phyloP scores from a whole-genome alignment of 306 rosid species.

The Vicia faba region DNA sequence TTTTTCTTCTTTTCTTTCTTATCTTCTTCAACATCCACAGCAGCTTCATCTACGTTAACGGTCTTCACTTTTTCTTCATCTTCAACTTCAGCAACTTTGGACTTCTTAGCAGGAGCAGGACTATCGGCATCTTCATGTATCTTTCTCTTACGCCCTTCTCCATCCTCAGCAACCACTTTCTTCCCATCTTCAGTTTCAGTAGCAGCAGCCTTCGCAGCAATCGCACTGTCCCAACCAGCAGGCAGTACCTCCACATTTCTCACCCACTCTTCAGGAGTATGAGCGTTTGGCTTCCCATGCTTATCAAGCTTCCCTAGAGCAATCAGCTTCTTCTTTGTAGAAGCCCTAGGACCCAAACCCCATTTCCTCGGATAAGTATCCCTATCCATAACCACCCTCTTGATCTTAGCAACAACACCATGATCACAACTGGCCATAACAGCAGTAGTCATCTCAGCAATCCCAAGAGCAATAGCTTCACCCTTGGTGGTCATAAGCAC shows the following conservation, averaged over 20 bases:
- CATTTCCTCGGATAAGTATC: slow-evolving; percentile 23
- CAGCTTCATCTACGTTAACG: neutral
- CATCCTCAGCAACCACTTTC: neutral
- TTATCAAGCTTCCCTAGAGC: slow-evolving; percentile 16
- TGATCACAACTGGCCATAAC: slow-evolving; percentile 23
- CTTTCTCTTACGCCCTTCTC: slow-evolving; percentile 10
- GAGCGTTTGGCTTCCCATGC: slow-evolving; percentile 2
- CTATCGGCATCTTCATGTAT: neutral
- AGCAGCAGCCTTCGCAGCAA: neutral
- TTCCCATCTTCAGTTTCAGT: neutral
- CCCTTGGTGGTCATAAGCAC: slow-evolving; percentile 15
- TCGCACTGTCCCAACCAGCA: neutral
- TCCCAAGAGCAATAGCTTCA: slow-evolving; percentile 10
- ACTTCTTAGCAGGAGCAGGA: slow-evolving; percentile 8
- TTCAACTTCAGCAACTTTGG: neutral
- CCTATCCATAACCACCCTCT: slow-evolving; percentile 21
- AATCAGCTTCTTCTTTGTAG: slow-evolving; percentile 17
- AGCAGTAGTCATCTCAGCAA: slow-evolving; percentile 23
- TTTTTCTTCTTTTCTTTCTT: slow-evolving; percentile 16
- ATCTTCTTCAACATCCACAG: neutral
- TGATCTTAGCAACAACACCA: slow-evolving; percentile 19
- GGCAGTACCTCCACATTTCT: slow-evolving; percentile 3
- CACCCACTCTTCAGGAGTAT: slow-evolving; percentile 1
- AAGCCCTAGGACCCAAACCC: slow-evolving; percentile 25
- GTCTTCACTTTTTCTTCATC: neutral